Base-by-base conservation (phyloP, 2,329 filamentous ascomycete genomes). In the Keithomyces neogunnii region DNA sequence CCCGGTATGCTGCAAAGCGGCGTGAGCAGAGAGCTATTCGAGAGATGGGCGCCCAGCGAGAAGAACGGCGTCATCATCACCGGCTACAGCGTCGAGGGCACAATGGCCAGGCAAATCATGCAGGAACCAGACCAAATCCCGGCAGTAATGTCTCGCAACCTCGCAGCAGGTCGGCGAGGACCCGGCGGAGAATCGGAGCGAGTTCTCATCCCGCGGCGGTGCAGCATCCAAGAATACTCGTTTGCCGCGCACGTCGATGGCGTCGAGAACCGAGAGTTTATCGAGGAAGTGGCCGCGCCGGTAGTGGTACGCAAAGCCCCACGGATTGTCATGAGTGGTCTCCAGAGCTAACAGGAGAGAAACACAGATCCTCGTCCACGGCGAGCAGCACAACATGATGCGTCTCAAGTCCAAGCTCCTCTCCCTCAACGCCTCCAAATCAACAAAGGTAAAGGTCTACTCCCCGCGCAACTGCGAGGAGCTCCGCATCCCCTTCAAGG, bases 1-100 rank as follows among this genome's bases (percentile, higher is more conserved):
- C 93, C 93, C 0, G 93, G 93, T 83, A 97, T 99, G 93, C 76
- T 99, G 60, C 92, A 99, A 65, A 97, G 92, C 52, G 93, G 93
- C 48, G 92, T 96, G 19, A 96, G 90, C 62, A 80, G 93, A 65
- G 89, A 96, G 65, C 74, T 99, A 8, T 78, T 99, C 4, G 93
- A 99, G 72, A 76, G 92, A 60, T 99, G 93, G 93, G 92, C 92
- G 1, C 93, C 93, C 0, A 95, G 89, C 69, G 87, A 93, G 56
- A 91, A 93, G 67, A 99, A 99, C 63, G 93, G 92, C n/a, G 89
- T 99, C 43, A 88, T 99, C 60, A 96, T 99, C 68, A 99, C 93
- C 0, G 93, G 93, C 65, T 99, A 99, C 72, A 96, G 90, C 55
- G 92, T 99, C 6, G 93, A 99, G 69, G 93, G 93, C 5, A 99